Base-by-base conservation (phyloP, 805 yeast genomes). In the Ogataea polymorpha region DNA sequence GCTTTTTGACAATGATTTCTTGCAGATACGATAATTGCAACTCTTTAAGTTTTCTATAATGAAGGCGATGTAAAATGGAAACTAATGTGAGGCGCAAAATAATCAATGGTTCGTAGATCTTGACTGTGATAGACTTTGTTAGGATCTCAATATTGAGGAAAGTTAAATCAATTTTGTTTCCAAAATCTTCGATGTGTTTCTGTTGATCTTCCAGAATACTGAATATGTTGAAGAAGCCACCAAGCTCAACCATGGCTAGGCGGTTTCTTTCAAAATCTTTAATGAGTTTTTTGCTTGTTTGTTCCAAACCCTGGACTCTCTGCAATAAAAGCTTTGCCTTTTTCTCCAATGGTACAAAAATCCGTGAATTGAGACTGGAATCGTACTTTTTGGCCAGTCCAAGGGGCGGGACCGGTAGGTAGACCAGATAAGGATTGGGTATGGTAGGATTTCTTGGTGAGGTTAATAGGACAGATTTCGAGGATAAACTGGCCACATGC, bases 151-250 rank as follows among this genome's bases (percentile, higher is more conserved):
- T 66, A 40, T 71, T 74, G 32, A 77, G 56, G 49, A 74, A 77
- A 28, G 66, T 69, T 37, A 69, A 60, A 54, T 77, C 82, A 13
- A 77, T 65, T 10, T 70, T 67, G 35, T 77, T 73, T 1, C 82
- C 82, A 48, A 76, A 73, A 37, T 64, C 65, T 53, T 77, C 82
- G 27, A 76, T 66, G 13, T 51, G 27, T 23, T 44, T 45, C 23
- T 59, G 56, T 28, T 60, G 62, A 20, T 58, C 59, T 63, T 68
- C 66, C 61, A 61, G 68, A 24, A 77, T 65, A 15, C 79, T 72
- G 48, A 77, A 75, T 44, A 77, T 73, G 55, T 77, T 77, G 50
- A 76, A 66, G 50, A 74, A 73, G 3, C 79, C 80, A 15, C 82
- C 82, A 37, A 77, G 60, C 51, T 75, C 79, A 11, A 75, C 67